These are phyloP conservation scores for Leucosporidium yakuticum DNA, from an alignment of 768 basidiomycete genomes.

Conservation along the genomic window DNA sequence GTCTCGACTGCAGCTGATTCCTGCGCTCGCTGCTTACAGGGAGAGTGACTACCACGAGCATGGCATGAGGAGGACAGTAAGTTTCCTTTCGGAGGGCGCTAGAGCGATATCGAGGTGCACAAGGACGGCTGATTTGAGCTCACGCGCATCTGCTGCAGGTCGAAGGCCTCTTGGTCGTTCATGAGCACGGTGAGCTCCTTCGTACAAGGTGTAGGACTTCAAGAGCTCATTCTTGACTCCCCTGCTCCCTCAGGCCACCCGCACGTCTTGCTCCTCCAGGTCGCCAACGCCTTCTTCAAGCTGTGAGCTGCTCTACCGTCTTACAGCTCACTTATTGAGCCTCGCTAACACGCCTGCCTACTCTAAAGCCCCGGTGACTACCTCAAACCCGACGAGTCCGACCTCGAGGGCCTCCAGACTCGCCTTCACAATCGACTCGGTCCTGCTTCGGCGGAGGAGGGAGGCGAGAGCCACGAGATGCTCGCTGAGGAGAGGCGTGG, in stretches of 20 bases:
- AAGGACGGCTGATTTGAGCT: too few relatives aligned
- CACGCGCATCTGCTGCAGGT: not conserved
- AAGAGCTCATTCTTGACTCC: not conserved
- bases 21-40: conserved; percentile 1
- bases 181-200: conserved; percentile 66
- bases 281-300: conserved; percentile 98
- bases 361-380: conserved; percentile 84
- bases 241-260: conserved; percentile 46
- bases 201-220: not conserved
- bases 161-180: conserved; percentile 68
- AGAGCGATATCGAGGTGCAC: conserved; percentile 17
- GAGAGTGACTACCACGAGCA: conserved; percentile 96
- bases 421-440: conserved; percentile 79
- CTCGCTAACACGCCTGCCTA: too few relatives aligned
- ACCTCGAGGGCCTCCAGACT: conserved; percentile 80
- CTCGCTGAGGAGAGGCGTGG: not conserved
- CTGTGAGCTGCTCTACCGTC: conserved; percentile 54
- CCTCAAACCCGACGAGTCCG: conserved; percentile 91
- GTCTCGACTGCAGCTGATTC: not conserved
- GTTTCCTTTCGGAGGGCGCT: conserved; percentile 41
- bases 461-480: not conserved
- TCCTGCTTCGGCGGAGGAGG: conserved; percentile 1
- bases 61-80: conserved; percentile 93
- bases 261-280: conserved; percentile 95
- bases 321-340: too few relatives aligned